These are phyloP conservation scores for Backusella australiensis DNA, from an alignment of 192 early-diverging fungal species.

Conservation along the genomic window DNA sequence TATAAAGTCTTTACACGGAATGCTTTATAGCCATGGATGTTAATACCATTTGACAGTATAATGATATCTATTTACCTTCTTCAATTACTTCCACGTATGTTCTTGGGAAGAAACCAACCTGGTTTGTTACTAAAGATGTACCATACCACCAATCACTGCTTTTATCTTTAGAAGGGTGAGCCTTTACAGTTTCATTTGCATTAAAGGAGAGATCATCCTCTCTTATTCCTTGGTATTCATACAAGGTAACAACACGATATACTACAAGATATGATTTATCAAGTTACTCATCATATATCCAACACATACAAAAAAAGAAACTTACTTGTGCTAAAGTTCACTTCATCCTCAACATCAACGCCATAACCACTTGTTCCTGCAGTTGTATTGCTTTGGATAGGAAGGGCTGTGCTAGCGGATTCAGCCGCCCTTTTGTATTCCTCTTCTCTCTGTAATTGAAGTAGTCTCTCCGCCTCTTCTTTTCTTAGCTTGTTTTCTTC, in stretches of 20 bases:
- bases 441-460: background rate
- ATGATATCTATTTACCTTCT: conserved; percentile 22
- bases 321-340: conserved; percentile 38
- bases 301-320: background rate
- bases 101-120: conserved; percentile 62
- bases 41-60: background rate
- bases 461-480: conserved; percentile 1
- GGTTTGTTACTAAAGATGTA: conserved; percentile 27
- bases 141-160: conserved; percentile 72
- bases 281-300: background rate
- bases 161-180: conserved; percentile 50
- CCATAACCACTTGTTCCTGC: conserved; percentile 39
- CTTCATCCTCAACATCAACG: conserved; percentile 38
- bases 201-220: conserved; percentile 57
- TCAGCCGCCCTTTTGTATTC: background rate
- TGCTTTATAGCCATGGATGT: conserved; percentile 15
- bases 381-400: conserved; percentile 13
- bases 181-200: conserved; percentile 51
- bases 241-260: conserved; percentile 37
- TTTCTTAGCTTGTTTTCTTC: background rate
- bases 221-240: conserved; percentile 51
- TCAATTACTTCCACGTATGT: conserved; percentile 52
- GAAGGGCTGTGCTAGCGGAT: background rate
- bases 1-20: conserved; percentile 41
- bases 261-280: conserved; percentile 15